Conservation (phyloP, 2,329 filamentous ascomycete genomes). For the Hypoxylon sp. region DNA sequence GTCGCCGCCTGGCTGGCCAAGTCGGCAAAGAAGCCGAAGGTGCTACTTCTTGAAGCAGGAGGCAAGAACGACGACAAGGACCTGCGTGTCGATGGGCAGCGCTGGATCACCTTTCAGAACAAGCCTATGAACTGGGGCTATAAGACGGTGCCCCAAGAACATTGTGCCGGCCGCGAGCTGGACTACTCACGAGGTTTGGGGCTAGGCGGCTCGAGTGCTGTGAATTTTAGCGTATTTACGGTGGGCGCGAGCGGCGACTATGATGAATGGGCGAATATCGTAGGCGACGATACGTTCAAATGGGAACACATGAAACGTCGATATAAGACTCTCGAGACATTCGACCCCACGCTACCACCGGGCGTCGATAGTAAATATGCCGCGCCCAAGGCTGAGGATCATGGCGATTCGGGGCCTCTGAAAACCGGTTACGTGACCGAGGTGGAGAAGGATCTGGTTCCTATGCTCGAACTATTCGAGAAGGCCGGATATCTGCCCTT, state of each 20-base stretch:
- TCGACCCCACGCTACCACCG: conserved; percentile 60
- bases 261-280: conserved; percentile 70
- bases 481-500: conserved; percentile 61
- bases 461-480: conserved; percentile 64
- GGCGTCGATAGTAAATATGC: conserved; percentile 63
- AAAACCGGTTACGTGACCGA: conserved; percentile 64
- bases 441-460: conserved; percentile 65
- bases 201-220: conserved; percentile 66
- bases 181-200: conserved; percentile 67
- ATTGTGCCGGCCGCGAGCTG: conserved; percentile 61
- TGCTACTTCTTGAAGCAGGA: conserved; percentile 75
- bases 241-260: conserved; percentile 73
- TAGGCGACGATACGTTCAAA: conserved; percentile 68
- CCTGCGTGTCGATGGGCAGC: conserved; percentile 67
- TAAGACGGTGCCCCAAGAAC: conserved; percentile 63
- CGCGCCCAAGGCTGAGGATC: conserved; percentile 60
- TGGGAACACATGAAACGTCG: conserved; percentile 69
- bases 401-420: conserved; percentile 66
- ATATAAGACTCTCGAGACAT: conserved; percentile 69
- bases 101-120: conserved; percentile 67
- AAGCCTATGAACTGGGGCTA: conserved; percentile 68
- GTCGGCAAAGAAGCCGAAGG: conserved; percentile 62
- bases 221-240: conserved; percentile 70
- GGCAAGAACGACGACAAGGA: conserved; percentile 62
- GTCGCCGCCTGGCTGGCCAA: conserved; percentile 68